phyloP scores from a whole-genome alignment of 768 basidiomycete genomes.

The Phanerodontia chrysosporium region DNA sequence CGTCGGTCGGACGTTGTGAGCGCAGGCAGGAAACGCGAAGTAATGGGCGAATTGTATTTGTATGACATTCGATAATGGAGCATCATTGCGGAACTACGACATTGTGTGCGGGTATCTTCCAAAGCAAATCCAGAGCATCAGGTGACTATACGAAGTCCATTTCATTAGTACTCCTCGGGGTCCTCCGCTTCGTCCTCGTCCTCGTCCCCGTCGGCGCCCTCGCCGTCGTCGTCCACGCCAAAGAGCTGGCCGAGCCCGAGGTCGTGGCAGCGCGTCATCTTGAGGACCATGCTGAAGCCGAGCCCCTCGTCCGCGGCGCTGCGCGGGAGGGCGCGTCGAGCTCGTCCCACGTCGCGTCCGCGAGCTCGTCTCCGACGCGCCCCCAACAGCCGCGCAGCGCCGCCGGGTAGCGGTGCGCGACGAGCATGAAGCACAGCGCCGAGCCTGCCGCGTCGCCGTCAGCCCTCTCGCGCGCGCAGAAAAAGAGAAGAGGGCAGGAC shows the following conservation, averaged over 20 bases:
- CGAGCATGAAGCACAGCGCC: conserved; percentile 70
- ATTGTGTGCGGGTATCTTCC: background rate
- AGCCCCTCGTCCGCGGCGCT: conserved; percentile 32
- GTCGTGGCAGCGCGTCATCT: conserved; percentile 74
- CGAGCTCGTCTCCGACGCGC: conserved; percentile 60
- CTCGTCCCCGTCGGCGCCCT: conserved; percentile 11
- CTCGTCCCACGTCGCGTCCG: conserved; percentile 58
- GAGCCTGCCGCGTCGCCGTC: conserved; percentile 48
- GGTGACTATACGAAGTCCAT: no score
- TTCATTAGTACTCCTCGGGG: background rate
- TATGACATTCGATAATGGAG: background rate
- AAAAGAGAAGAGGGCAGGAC: conserved; percentile 22
- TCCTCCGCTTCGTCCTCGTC: background rate
- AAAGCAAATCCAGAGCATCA: background rate
- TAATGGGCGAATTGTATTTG: background rate
- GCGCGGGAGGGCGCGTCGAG: conserved; percentile 41
- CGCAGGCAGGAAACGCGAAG: background rate
- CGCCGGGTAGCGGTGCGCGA: conserved; percentile 58
- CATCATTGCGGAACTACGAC: background rate
- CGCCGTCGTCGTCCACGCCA: conserved; percentile 23
- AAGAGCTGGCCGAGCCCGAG: conserved; percentile 65
- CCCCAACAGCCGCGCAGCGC: conserved; percentile 71
- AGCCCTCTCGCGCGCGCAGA: background rate
- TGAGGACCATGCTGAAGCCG: conserved; percentile 59
- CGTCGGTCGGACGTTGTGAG: background rate